Evolutionary conservation across 768 basidiomycete species (phyloP).

Genomic region (Pisolithus microcarpus): DNA sequence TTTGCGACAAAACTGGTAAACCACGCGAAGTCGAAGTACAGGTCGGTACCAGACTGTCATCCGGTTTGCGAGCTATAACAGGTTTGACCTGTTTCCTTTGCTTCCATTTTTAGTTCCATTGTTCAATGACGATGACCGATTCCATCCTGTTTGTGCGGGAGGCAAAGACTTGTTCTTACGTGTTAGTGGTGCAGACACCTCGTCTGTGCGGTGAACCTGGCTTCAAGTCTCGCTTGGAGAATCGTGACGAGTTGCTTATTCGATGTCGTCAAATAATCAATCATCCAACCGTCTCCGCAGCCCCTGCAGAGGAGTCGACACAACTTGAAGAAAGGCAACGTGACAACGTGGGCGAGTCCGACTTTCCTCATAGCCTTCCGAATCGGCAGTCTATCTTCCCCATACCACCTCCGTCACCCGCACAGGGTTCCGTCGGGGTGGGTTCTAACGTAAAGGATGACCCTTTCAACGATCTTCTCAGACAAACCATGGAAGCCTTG

Average conservation of each 20-base stretch:
- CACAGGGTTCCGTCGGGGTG: slow-evolving; percentile 14
- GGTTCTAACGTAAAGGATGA: slow-evolving; percentile 11
- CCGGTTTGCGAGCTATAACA: neutral
- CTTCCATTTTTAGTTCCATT: slow-evolving; percentile 65
- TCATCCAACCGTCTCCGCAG: slow-evolving; percentile 7
- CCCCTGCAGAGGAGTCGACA: slow-evolving; percentile 20
- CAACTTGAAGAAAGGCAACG: slow-evolving; percentile 27
- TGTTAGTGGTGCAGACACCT: slow-evolving; percentile 91
- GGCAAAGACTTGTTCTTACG: slow-evolving; percentile 88
- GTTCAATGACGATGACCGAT: slow-evolving; percentile 91
- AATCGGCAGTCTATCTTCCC: slow-evolving; percentile 42
- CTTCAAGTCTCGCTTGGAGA: slow-evolving; percentile 71
- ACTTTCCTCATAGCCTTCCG: slow-evolving; percentile 50
- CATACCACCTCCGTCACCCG: slow-evolving; percentile 25
- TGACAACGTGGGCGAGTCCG: slow-evolving; percentile 38
- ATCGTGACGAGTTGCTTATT: slow-evolving; percentile 60
- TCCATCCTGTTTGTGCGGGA: slow-evolving; percentile 88
- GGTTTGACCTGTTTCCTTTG: neutral
- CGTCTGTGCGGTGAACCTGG: slow-evolving; percentile 90
- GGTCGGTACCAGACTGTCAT: slow-evolving; percentile 37
- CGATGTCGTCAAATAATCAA: slow-evolving; percentile 72
- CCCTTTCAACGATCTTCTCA: slow-evolving; percentile 19
- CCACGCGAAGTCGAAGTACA: slow-evolving; percentile 92
- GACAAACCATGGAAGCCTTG: slow-evolving; percentile 23
- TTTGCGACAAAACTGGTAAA: slow-evolving; percentile 88